Evolutionary conservation across 768 basidiomycete genomes (phyloP).

Genomic region (Phylloporus arenicola): DNA sequence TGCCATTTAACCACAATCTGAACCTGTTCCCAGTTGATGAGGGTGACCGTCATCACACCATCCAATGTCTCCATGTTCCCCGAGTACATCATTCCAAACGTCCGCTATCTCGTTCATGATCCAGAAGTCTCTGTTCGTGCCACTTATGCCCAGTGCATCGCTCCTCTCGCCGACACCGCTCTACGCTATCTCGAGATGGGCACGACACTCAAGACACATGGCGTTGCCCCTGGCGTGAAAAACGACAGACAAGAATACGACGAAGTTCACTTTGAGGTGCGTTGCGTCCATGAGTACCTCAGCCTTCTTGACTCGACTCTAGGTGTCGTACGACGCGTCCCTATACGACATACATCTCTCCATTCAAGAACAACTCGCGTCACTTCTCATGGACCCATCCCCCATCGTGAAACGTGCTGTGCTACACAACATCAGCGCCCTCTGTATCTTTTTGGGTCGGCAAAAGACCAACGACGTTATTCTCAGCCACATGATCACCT

Average conservation of each 20-base stretch:
- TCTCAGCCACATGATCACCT: slow-evolving; percentile 81
- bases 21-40: slow-evolving; percentile 42
- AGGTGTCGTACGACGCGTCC: slow-evolving; percentile 90
- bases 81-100: slow-evolving; percentile 92
- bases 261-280: slow-evolving; percentile 74
- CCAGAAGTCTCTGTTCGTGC: slow-evolving; percentile 77
- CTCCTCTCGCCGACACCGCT: slow-evolving; percentile 79
- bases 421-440: slow-evolving; percentile 75
- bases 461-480: slow-evolving; percentile 94
- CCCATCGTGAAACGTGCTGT: slow-evolving; percentile 89
- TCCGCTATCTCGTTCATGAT: slow-evolving; percentile 77
- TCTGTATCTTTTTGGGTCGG: slow-evolving; percentile 91
- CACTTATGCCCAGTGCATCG: slow-evolving; percentile 81
- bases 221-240: slow-evolving; percentile 41
- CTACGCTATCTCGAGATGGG: slow-evolving; percentile 89
- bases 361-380: slow-evolving; percentile 82
- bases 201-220: slow-evolving; percentile 83
- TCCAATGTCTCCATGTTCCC: slow-evolving; percentile 74
- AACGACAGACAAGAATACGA: slow-evolving; percentile 66
- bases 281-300: slow-evolving; percentile 3
- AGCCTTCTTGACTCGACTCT: neutral
- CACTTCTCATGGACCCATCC: slow-evolving; percentile 83
- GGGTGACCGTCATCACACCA: slow-evolving; percentile 67
- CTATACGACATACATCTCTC: slow-evolving; percentile 79
- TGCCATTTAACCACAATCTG: neutral